Base-by-base conservation (phyloP, 179 eudicot genomes). In the Carnegiea gigantea region DNA sequence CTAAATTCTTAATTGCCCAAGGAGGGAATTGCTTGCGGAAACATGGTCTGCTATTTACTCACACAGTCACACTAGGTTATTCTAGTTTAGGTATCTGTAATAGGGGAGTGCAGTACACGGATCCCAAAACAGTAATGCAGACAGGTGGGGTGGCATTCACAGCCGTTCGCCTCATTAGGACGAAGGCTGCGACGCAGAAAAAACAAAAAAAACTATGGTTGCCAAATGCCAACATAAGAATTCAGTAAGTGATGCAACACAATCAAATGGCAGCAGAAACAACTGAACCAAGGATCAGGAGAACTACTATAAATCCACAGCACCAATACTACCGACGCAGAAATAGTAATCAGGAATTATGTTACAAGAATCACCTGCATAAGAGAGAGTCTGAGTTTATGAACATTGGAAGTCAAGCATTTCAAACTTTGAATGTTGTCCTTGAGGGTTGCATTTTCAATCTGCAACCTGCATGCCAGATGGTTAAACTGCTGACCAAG, bases 381-480 rank as follows among this genome's bases (percentile, higher is more conserved):
- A 57, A 96, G 95, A 64, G 93, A 86, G 40, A 86, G 87, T 44
- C 97, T 92, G 75, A 92, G 97, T 78, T 92, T 90, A 38, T 86
- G 89, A 81, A 93, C 87, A 51, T 91, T 89, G 76, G 89, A 89
- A 13, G 91, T 92, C 82, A 96, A 88, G 85, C 93, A 96, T 81
- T 94, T 97, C 91, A 96, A 88, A 83, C 91, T 90, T 72, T 84
- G 95, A 87, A 94, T 88, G 91, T 96, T 91, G 85, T 93, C 99
- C 85, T 87, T 92, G 43, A 96, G 93, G 73, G 93, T 91, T 60
- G 93, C 97, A 86, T 91, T 88, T 84, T 96, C 97, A 82, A 94
- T 90, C 88, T 84, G 94, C 73, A 79, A 68, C 75, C 86, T 80
- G 80, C 85, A 83, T n/a, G 70, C 43, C 70, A 83, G 67, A 73